Evolutionary conservation across 139 green algal genomes (phyloP), one percentile per base, ranked within the genome.

Genomic region (Asterochloris erici): DNA sequence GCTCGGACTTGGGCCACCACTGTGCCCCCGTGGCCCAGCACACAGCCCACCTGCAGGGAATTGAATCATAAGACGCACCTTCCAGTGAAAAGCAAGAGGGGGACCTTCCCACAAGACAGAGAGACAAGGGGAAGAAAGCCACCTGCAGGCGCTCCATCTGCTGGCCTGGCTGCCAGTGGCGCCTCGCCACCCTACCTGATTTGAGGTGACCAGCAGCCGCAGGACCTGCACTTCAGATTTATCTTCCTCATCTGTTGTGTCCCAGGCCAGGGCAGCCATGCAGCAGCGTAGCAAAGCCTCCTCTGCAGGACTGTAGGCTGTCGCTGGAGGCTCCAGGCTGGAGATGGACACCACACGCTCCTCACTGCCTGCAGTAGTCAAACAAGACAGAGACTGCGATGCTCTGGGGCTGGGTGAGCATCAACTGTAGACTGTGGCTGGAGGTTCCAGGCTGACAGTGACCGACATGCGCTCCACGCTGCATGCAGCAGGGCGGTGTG

Each of bases 11-110:
- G 61, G 28, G 61, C 66, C n/a, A 84, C 64, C 26, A 80, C 68
- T 12, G 27, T 73, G 13, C 81, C 81, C 2, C 63, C 61, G 28
- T 84, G 79, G 62, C 81, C 81, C 47, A 84, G 73, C 12, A 84
- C 62, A 60, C 73, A 80, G 19, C 81, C 81, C 16, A 84, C 73
- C 61, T 84, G 71, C 26, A 28, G 11, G 69, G 2, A 61, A 21
- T 16, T 63, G 60, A 19, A 81, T 14, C 23, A 38, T 19, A 38
- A 24, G 75, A 38, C 21, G 28, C 0, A 63, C 71, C 23, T 19
- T 28, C 66, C 21, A 26, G 4, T 9, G 10, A 71, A 24, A 24
- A 10, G 21, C 66, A 21, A 71, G 66, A 71, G 66, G 66, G 2
- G 66, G 66, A 2, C n/a, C n/a, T n/a, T n/a, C n/a, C n/a, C n/a